Evolutionary conservation across 768 basidiomycete species (phyloP), one percentile per base, ranked within the genome.

Genomic region (Xerocomellus intermedius): DNA sequence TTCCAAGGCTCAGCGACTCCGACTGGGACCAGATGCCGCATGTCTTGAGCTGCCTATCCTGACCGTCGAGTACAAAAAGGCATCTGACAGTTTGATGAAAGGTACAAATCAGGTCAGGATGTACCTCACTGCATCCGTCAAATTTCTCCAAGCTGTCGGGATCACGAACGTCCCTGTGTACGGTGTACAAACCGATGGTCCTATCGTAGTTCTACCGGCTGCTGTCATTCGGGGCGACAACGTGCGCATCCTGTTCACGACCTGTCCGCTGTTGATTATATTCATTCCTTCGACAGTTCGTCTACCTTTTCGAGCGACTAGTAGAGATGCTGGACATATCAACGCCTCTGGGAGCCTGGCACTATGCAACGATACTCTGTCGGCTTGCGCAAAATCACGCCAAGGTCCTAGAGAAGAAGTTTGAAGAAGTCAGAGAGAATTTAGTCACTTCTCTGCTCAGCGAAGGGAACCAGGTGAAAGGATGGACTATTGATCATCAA

Each of bases 361-460:
- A 57, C 46, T 52, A 57, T 10, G 50, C 55, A 0, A 52, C 55
- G 2, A 52, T 59, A 43, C 55, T 52, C n/a, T 48, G 55, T 41
- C 42, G 58, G 14, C 50, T 58, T 3, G 55, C 55, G 0, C 12
- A 57, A 28, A 43, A 38, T 16, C 55, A 52, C 14, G 49, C 46
- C 2, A 39, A 44, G 45, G 16, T 26, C 3, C 19, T 57, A 1
- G 49, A 44, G 16, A 8, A 33, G 4, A 38, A 37, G 22, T 50
- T 56, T 32, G 33, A 26, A 36, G 33, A 19, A 2, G 17, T 50
- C 32, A 42, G n/a, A 42, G 48, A 46, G 19, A 14, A 22, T 17
- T 7, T 36, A 21, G 41, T 35, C 50, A 10, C n/a, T 19, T 45
- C 54, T 19, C 33, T 57, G 4, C 7, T 19, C 9, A 9, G 12